Conservation (phyloP, 75 land plant genomes). For the Cunninghamia lanceolata region DNA sequence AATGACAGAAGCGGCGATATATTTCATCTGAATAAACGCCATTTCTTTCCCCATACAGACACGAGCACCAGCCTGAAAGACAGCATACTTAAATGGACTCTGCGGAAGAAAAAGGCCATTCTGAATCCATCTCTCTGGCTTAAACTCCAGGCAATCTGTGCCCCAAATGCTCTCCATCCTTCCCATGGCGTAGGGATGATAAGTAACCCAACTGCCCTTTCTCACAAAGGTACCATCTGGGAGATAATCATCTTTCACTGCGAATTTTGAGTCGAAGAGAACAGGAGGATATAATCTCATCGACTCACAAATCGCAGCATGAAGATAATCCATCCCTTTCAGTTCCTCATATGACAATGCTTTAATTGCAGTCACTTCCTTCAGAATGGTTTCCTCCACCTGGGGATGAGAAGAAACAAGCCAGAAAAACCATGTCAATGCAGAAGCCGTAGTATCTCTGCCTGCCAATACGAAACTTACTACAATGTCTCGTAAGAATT, state of each 20-base stretch:
- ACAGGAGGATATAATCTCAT: constrained; percentile 78
- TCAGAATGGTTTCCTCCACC: constrained; percentile 39
- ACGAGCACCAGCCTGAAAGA: constrained; percentile 20
- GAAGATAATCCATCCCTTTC: constrained; percentile 48
- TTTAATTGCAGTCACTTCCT: constrained; percentile 14
- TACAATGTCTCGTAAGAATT: constrained; percentile 50
- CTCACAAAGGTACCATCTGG: constrained; percentile 28
- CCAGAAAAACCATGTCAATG: constrained; percentile 77
- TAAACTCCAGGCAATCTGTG: constrained; percentile 23
- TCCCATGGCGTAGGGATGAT: constrained; percentile 24
- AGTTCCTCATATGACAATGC: constrained; percentile 33
- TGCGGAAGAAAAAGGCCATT: constrained; percentile 12
- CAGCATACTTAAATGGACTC: constrained; percentile 20
- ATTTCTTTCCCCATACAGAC: constrained; percentile 16
- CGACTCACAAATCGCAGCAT: constrained; percentile 60
- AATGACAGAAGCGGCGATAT: constrained; percentile 1
- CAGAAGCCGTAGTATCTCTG: constrained; percentile 62
- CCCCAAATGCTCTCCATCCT: constrained; percentile 30
- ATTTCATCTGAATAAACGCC: constrained; percentile 24
- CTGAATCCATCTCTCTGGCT: constrained; percentile 23
- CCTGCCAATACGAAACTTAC: constrained; percentile 76
- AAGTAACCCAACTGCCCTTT: constrained; percentile 16
- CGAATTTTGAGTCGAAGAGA: constrained; percentile 20
- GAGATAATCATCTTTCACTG: constrained; percentile 31
- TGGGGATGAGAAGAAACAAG: constrained; percentile 29